phyloP scores from a whole-genome alignment of 495 filamentous ascomycete genomes.

The Lineolata rhizophorae region DNA sequence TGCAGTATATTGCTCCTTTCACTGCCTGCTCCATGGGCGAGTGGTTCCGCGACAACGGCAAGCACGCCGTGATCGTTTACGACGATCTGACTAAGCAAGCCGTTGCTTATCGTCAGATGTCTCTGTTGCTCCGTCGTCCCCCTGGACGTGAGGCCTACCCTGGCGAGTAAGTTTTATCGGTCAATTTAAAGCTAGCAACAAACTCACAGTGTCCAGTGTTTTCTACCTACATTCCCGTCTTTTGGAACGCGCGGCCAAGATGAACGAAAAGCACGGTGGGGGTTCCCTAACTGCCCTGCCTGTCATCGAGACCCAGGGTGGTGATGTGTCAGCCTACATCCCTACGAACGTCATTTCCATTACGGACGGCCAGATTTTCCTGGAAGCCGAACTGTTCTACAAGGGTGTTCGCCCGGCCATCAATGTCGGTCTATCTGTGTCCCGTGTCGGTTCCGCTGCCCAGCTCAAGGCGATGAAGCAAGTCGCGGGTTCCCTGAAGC shows the following conservation, averaged over 20 bases:
- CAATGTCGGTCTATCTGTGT: slow-evolving; percentile 99
- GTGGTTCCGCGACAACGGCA: slow-evolving; percentile 78
- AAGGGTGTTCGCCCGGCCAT: slow-evolving; percentile 99
- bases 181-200: slow-evolving; percentile 11
- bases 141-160: slow-evolving; percentile 99
- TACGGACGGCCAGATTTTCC: slow-evolving; percentile 98
- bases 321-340: slow-evolving; percentile 99
- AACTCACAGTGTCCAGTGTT: slow-evolving; percentile 39
- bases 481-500: slow-evolving; percentile 97
- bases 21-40: slow-evolving; percentile 66
- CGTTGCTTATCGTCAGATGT: slow-evolving; percentile 99
- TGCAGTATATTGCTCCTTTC: slow-evolving; percentile 93
- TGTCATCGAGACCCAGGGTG: slow-evolving; percentile 98
- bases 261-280: slow-evolving; percentile 88
- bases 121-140: slow-evolving; percentile 92
- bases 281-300: slow-evolving; percentile 95
- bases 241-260: slow-evolving; percentile 97
- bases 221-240: slow-evolving; percentile 99
- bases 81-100: slow-evolving; percentile 98
- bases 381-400: slow-evolving; percentile 99
- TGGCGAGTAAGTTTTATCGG: slow-evolving; percentile 43
- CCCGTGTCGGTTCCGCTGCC: slow-evolving; percentile 97
- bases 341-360: slow-evolving; percentile 99
- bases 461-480: slow-evolving; percentile 99
- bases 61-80: slow-evolving; percentile 82